Base-by-base conservation (phyloP, 2,329 filamentous ascomycete genomes). In the Aureobasidium mangrovei region DNA sequence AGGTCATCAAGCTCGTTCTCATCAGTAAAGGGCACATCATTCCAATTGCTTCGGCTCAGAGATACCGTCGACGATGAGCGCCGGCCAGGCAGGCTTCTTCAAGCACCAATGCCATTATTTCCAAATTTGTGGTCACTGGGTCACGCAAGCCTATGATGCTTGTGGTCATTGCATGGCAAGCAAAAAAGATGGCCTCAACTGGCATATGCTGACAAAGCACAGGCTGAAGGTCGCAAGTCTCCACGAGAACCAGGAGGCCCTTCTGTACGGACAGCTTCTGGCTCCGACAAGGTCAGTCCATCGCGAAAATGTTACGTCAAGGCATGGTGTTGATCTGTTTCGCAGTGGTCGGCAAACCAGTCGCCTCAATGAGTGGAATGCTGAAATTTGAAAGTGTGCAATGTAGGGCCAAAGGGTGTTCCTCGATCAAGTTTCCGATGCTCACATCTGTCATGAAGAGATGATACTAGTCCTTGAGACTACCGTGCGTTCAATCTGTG, bases 111-210 rank as follows among this genome's bases (percentile, higher is more conserved):
- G 48, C 32, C 28, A 29, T 4, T 53, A 36, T 9, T 53, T 53
- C 12, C 29, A 33, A 2, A 24, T 51, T 1, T 41, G 38, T 8
- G 38, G 35, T 24, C 35, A n/a, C 29, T 51, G 38, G 47, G 41
- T 36, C 7, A 31, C n/a, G 24, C 47, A 51, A 41, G 40, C 39
- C 7, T 29, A 42, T n/a, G 58, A 60, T 41, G 59, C 61, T 41
- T 62, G 60, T 45, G 56, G 53, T 5, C 45, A 40, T 10, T 63
- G 59, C 45, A 61, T 63, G 24, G 60, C 61, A 56, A 3, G 58
- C 56, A 41, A 10, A 41, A 41, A n/a, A 6, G 33, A 36, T 36
- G 33, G 33, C 7, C 33, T 36, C 33, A n/a, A 8, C 7, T 7
- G 12, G 7, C 33, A 36, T 36, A 36, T 36, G 33, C 12, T 36